Percentiles rank a stretch among this genome's conserved stretches.
Conservation (phyloP, 2,329 filamentous ascomycete species). For the Phaeosphaeriaceae sp. region DNA sequence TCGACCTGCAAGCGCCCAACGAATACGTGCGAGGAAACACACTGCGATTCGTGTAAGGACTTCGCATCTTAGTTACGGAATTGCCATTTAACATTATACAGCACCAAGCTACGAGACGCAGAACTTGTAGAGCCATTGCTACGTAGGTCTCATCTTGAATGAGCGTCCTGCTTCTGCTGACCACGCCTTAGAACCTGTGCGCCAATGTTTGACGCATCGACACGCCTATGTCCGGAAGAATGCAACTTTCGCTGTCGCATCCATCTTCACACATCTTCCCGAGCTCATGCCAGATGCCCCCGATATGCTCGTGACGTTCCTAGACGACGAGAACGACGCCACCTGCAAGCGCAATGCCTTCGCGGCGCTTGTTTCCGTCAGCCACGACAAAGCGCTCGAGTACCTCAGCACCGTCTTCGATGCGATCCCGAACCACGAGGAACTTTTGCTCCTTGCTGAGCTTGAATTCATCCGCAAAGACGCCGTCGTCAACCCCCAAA, state of each 20-base stretch:
- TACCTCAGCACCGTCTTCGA: constrained; percentile 92
- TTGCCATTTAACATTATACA: constrained; percentile 28
- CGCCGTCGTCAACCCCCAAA: constrained; percentile 90
- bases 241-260: constrained; percentile 91
- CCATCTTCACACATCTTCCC: constrained; percentile 90
- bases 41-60: constrained; percentile 78
- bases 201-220: constrained; percentile 91
- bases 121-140: constrained; percentile 96
- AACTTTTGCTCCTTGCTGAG: constrained; percentile 90
- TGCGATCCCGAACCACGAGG: constrained; percentile 91
- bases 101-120: constrained; percentile 89
- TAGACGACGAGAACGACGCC: constrained; percentile 88
- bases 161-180: neutral
- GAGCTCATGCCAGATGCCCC: constrained; percentile 93
- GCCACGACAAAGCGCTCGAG: constrained; percentile 88
- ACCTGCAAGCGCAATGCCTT: constrained; percentile 99
- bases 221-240: constrained; percentile 99
- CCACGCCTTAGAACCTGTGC: constrained; percentile 69
- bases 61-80: neutral
- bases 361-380: constrained; percentile 87
- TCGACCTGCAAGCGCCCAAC: constrained; percentile 96
- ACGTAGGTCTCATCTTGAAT: constrained; percentile 49
- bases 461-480: constrained; percentile 98
- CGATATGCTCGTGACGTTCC: constrained; percentile 87
- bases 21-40: constrained; percentile 98